Evolutionary conservation across 345 rosid genomes (phyloP), one percentile per base, ranked within the genome.

Genomic region (sweet orange (Citrus sinensis)): DNA sequence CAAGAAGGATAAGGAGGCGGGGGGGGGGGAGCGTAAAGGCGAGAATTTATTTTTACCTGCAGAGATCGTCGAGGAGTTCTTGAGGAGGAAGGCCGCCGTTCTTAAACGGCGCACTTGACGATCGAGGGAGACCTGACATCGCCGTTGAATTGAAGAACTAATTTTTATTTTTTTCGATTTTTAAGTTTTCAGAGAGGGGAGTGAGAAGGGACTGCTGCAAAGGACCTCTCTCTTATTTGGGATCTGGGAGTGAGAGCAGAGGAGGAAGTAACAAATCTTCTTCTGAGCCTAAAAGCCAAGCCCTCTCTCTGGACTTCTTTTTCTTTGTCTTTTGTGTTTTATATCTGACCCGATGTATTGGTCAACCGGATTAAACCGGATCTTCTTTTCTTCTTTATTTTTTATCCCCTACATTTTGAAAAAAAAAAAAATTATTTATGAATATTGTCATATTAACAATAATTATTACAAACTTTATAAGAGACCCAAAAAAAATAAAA

Each of bases 31-130:
- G 27, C 27, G 5, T 9, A 25, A 19, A 56, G 11, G 0, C 58
- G 3, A 2, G 32, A 54, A n/a, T 19, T 17, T 54, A 54, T 5
- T 54, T 46, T 7, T 29, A 95, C 99, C 99, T 96, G 97, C 98
- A 97, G 73, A 97, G 98, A 90, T 97, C 98, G 86, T 97, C 98
- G 66, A 97, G 98, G 83, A 97, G 98, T 70, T 97, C 98, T 80
- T 93, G 93, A 13, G 98, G 93, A 58, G 99, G 98, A 54, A 92
- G 95, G 80, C 92, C 95, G 88, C 92, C 94, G 90, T 89, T 90
- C 91, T 94, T 96, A 49, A 86, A 78, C 65, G 90, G 84, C 58
- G 91, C 82, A 76, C 94, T 92, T 54, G 97, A 84, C 20, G 95
- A 90, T 80, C 97, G 90, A 81, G 87, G 89, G 62, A 90, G 83